A percentile compares a stretch with the other conserved stretches of the same genome.
Evolutionary conservation across 805 yeast species (phyloP).

Genomic region (Teunomyces barrocoloradensis): DNA sequence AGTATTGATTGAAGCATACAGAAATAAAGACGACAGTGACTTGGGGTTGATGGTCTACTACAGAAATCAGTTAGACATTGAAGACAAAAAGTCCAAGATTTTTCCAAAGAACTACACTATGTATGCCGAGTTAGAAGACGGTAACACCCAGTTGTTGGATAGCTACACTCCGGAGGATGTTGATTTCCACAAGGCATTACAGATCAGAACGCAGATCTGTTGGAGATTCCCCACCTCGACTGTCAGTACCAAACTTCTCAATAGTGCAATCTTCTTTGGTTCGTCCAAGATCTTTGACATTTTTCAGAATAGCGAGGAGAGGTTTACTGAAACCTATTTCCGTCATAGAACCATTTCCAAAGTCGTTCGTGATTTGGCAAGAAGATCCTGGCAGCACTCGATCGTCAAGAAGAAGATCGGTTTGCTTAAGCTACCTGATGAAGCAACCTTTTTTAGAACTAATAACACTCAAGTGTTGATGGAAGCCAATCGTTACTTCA

Average conservation of each 20-base stretch:
- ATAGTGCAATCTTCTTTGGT: constrained; percentile 61
- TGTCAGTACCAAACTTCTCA: constrained; percentile 72
- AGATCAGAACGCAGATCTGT: constrained; percentile 78
- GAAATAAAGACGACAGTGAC: constrained; percentile 66
- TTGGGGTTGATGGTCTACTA: constrained; percentile 77
- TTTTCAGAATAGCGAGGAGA: constrained; percentile 37
- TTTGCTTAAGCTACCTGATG: constrained; percentile 66
- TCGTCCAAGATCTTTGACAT: constrained; percentile 49
- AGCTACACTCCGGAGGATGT: constrained; percentile 66
- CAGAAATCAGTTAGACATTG: constrained; percentile 67
- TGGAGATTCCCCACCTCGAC: constrained; percentile 84
- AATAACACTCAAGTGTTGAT: constrained; percentile 78
- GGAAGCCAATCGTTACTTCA: constrained; percentile 82
- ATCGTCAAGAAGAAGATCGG: constrained; percentile 58
- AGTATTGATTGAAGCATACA: constrained; percentile 76
- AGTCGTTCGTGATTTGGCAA: constrained; percentile 79
- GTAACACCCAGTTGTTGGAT: constrained; percentile 60
- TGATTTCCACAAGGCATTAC: constrained; percentile 66
- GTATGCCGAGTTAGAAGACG: constrained; percentile 48
- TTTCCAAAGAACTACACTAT: constrained; percentile 67
- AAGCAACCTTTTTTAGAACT: constrained; percentile 69
- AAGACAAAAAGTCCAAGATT: constrained; percentile 64
- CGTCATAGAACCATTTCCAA: constrained; percentile 55
- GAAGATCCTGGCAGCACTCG: constrained; percentile 89
- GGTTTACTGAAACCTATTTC: constrained; percentile 37